A percentile compares a stretch with the other conserved stretches of the same genome.
phyloP scores from a whole-genome alignment of 176 grass and related monocot genomes.

The Triticum monococcum region DNA sequence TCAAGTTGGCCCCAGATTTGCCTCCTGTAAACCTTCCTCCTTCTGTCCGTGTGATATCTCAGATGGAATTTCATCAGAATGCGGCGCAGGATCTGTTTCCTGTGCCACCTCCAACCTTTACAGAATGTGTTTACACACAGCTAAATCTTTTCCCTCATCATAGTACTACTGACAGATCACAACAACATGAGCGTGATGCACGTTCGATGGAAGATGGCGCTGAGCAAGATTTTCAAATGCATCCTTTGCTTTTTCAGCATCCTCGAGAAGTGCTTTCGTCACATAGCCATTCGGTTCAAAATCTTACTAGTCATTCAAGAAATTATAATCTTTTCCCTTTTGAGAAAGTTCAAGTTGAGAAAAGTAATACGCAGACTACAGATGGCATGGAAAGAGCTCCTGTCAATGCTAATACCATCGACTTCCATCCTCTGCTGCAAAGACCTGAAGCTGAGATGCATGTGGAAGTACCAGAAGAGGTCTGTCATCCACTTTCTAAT shows the following conservation, averaged over 20 bases:
- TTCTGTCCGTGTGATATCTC: conserved; percentile 73
- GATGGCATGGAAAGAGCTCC: conserved; percentile 21
- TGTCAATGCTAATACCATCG: conserved; percentile 62
- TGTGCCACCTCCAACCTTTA: conserved; percentile 28
- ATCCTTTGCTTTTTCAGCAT: conserved; percentile 89
- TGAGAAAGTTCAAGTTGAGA: conserved; percentile 49
- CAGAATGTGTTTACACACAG: conserved; percentile 44
- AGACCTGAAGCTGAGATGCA: conserved; percentile 47
- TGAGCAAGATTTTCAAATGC: conserved; percentile 84
- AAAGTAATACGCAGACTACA: conserved; percentile 37
- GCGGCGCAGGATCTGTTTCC: conserved; percentile 33
- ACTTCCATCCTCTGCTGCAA: conserved; percentile 88
- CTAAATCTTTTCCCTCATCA: conserved; percentile 49
- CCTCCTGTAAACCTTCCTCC: conserved; percentile 90
- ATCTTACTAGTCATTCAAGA: conserved; percentile 39
- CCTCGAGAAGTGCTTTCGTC: conserved; percentile 55
- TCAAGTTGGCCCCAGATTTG: conserved; percentile 92
- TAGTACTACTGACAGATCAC: conserved; percentile 41
- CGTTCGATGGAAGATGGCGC: conserved; percentile 35
- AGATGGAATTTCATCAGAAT: conserved; percentile 48
- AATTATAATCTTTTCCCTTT: conserved; percentile 46
- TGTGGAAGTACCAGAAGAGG: conserved; percentile 32
- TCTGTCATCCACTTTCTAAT: conserved; percentile 14
- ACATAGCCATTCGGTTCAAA: conserved; percentile 45
- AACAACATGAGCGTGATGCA: conserved; percentile 35